Base-by-base conservation (phyloP, 495 filamentous ascomycete species). In the Aspergillus leporis region DNA sequence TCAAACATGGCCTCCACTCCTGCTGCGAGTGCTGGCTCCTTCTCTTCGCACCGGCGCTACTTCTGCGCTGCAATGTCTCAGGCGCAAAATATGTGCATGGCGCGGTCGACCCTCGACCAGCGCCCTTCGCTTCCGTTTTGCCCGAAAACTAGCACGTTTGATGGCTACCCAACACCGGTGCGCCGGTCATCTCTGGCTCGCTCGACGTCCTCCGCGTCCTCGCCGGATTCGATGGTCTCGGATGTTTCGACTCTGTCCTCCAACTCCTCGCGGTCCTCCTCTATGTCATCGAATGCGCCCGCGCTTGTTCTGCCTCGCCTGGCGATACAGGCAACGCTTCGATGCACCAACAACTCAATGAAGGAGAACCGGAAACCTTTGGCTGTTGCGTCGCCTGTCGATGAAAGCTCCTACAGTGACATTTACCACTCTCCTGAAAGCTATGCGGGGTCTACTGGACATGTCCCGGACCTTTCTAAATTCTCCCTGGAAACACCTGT, bases 191-290 rank as follows among this genome's bases (percentile, higher is more conserved):
- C 91, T 40, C 76, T 90, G 60, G 89, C 90, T 67, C 89, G 85
- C 66, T 87, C 90, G 7, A 80, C 85, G 60, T 94, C 91, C 3
- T 87, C 85, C 30, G 81, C 85, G 41, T 95, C 91, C 52, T 95
- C 91, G 36, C 92, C 92, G 45, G 92, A 96, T 64, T 95, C 91
- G 56, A 93, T 94, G 90, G 77, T 95, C 23, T 94, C 90, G 49
- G 92, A 95, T 73, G 85, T 80, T 49, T 93, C 89, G 40, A 78
- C 81, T 61, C 23, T 78, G 51, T 79, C 80, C 56, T 80, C 72
- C 59, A 85, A 83, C 60, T 82, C 86, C 57, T 91, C 88, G 62
- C 81, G 87, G 56, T 90, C 87, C 38, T 91, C 87, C 62, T 90
- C 88, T 1, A 85, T 89, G 71, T 90, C 87, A 18, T 89, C 86